Base-by-base conservation (phyloP, 306 rosid genomes). In the Cicer cuneatum region DNA sequence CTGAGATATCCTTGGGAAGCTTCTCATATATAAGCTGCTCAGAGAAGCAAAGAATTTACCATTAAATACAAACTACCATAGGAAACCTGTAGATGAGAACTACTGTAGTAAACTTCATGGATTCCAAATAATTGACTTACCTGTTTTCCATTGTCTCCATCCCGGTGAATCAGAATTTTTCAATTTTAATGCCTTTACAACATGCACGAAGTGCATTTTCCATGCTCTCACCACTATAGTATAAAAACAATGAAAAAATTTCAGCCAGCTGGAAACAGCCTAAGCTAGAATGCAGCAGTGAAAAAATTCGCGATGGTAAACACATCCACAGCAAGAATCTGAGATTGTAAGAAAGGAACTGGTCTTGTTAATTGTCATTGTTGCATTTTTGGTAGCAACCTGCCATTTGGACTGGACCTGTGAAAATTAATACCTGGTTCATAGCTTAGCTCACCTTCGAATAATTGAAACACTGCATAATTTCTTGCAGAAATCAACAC, bases 401-500 rank as follows among this genome's bases (percentile, higher is more conserved):
- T 54, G 46, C 70, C 53, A 35, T 69, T 77, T 78, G 72, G 53
- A 52, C 61, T 51, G 53, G 48, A 73, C 54, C 79, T 21, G 43
- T 53, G 52, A 78, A 81, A 81, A 75, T 49, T 59, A 87, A 83
- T 82, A 80, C 89, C 87, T 74, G 87, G 70, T 68, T 73, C 85
- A 85, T 77, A 78, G 84, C 91, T 87, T 85, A 90, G 84, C 96
- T 87, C 86, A 92, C 99, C 97, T 94, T 89, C 99, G 89, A 76
- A 94, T 74, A 75, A 94, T 92, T 69, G 99, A 94, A 81, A 94
- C 95, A 75, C 97, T 96, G 39, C 99, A 94, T 72, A 94, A 82
- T 76, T 94, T 94, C 84, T 94, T 94, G 89, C 99, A 94, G 87
- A 94, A 94, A 77, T 94, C 99, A 82, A 94, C 99, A 51, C 97